Base-by-base conservation (phyloP, 495 filamentous ascomycete genomes). In the Talaromyces trachyspermus region DNA sequence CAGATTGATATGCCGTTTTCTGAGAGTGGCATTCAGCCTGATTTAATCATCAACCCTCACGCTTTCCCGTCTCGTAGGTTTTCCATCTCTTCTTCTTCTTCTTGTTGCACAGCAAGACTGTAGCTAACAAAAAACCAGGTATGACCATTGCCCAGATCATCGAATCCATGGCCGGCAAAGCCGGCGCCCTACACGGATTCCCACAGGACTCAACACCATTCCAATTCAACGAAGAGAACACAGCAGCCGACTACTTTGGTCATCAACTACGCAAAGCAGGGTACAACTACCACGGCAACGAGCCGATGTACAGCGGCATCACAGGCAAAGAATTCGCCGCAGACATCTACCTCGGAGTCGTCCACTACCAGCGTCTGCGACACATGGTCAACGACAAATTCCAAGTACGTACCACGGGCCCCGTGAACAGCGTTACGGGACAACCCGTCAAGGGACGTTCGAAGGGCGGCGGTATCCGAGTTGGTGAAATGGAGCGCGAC, bases 381-480 rank as follows among this genome's bases (percentile, higher is more conserved):
- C 92, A 98, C 80, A 98, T 98, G 92, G 92, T 98, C 17, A 95
- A 95, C 75, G 92, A 98, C 65, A 98, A 98, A 66, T 98, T 88
- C 78, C 92, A 98, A 66, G 92, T 97, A 48, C 81, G 92, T 61
- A 96, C 92, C 2, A 98, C 92, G 0, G 92, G 92, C 26, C 89
- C 86, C 24, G 84, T 96, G 37, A 88, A 87, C 43, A 72, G 80
- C 18, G 76, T 95, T 19, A 96, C 91, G 6, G 92, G 94, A 25
- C 92, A 98, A 63, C 92, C 92, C 20, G 89, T 97, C 69, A 95
- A 98, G 72, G 92, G 92, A 49, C 76, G 91, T 58, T 89, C 88
- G 58, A 88, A 87, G 73, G 92, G 92, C 55, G 92, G 92, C 64
- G 92, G 92, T 80, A 95, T 98, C 58, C 86, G 92, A 71, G 91